Evolutionary conservation across 2,329 filamentous ascomycete genomes (phyloP).

Genomic region (Ascochyta koolunga): DNA sequence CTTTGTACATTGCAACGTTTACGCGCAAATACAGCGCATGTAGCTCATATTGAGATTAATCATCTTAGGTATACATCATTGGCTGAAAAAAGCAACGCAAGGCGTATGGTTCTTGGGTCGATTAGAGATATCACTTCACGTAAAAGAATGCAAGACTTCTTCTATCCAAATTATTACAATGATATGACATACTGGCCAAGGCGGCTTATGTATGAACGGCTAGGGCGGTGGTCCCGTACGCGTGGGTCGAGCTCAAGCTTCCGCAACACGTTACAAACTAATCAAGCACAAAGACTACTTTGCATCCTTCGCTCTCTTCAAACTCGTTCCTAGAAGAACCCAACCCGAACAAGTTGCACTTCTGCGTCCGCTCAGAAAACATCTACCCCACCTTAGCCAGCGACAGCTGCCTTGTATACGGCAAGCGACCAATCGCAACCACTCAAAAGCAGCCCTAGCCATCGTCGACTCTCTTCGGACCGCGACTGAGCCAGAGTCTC

Average conservation of each 20-base stretch:
- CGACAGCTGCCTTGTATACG: constrained; percentile 2
- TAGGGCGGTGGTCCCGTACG: constrained; percentile 1
- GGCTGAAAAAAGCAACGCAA: constrained; percentile 32
- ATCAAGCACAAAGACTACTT: not conserved
- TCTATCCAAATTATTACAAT: not conserved
- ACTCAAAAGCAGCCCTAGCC: not conserved
- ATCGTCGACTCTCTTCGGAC: not conserved
- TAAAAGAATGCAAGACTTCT: not conserved
- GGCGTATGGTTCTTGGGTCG: constrained; percentile 21
- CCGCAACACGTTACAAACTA: not conserved
- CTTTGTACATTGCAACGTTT: constrained; percentile 18
- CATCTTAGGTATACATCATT: constrained; percentile 17
- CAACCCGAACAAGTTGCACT: not conserved
- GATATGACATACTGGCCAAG: constrained; percentile 1
- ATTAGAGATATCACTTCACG: constrained; percentile 17
- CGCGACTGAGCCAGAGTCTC: not conserved
- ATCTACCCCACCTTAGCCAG: constrained; percentile 9
- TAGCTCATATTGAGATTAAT: constrained; percentile 10
- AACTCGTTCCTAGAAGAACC: not conserved
- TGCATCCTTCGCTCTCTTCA: not conserved
- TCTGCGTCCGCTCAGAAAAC: not conserved
- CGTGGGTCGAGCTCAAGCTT: constrained; percentile 9
- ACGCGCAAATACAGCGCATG: constrained; percentile 9
- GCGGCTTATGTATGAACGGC: not conserved
- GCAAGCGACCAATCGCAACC: not conserved